A percentile compares a stretch with the other conserved stretches of the same genome.
Evolutionary conservation across 2,329 filamentous ascomycete species (phyloP).

Genomic region (Rutstroemia sp.): DNA sequence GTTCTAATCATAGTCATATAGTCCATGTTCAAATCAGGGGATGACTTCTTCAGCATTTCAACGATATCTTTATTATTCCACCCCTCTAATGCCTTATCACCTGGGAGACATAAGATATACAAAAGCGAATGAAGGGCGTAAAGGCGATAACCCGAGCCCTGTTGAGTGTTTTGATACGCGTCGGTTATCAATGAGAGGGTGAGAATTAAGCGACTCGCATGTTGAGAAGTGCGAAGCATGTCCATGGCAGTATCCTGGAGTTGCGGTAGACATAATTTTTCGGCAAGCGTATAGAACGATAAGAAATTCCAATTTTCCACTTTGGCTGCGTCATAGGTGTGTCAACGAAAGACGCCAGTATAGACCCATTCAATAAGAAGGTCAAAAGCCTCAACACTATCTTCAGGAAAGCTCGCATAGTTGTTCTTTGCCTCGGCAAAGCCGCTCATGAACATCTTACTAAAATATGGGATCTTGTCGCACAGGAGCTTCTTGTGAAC

Average conservation of each 20-base stretch:
- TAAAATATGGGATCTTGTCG: constrained; percentile 15
- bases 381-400: constrained; percentile 8
- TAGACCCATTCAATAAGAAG: constrained; percentile 12
- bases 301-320: not conserved
- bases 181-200: fast-evolving
- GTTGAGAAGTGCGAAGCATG: not conserved
- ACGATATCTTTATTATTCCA: not conserved
- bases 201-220: fast-evolving
- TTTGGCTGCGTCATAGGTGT: not conserved
- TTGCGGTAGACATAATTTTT: not conserved
- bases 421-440: constrained; percentile 5
- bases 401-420: constrained; percentile 11
- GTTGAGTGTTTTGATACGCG: not conserved
- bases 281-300: not conserved
- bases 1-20: not conserved
- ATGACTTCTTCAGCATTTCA: not conserved
- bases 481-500: constrained; percentile 11
- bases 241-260: not conserved
- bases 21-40: not conserved
- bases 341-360: not conserved
- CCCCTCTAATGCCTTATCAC: not conserved
- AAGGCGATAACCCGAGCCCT: not conserved
- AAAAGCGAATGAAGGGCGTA: not conserved
- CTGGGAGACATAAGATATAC: not conserved
- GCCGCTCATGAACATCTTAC: constrained; percentile 11